Conservation (phyloP, 495 filamentous ascomycete species). For the Penicillium arizonense region DNA sequence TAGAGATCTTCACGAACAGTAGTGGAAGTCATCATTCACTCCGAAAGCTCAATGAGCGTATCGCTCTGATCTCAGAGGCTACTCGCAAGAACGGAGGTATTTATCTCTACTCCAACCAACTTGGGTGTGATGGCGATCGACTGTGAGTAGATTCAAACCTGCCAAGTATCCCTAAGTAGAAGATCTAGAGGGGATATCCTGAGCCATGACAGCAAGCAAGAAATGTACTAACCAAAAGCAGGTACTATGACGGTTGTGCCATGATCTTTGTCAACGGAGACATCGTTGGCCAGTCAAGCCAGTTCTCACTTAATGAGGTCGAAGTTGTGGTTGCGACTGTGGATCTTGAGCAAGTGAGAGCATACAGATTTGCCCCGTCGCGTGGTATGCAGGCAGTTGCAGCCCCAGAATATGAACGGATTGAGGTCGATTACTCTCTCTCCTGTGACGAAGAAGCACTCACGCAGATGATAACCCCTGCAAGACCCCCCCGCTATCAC, state of each 20-base stretch:
- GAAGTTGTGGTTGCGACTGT: slow-evolving; percentile 80
- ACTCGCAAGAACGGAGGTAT: slow-evolving; percentile 74
- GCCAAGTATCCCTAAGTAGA: too few relatives aligned
- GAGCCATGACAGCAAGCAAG: too few relatives aligned
- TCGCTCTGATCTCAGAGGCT: slow-evolving; percentile 73
- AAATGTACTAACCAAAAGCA: too few relatives aligned
- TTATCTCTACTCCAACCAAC: slow-evolving; percentile 73
- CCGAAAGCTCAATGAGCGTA: slow-evolving; percentile 70
- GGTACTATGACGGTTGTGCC: slow-evolving; percentile 69
- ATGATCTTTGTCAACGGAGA: slow-evolving; percentile 77
- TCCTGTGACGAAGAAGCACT: slow-evolving; percentile 27
- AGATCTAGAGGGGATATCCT: too few relatives aligned
- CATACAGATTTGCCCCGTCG: slow-evolving; percentile 33
- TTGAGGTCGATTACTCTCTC: slow-evolving; percentile 37
- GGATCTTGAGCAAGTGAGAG: slow-evolving; percentile 69
- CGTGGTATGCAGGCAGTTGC: slow-evolving; percentile 42
- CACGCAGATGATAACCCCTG: slow-evolving; percentile 36
- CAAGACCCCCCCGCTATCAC: slow-evolving; percentile 53
- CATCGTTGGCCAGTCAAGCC: slow-evolving; percentile 67
- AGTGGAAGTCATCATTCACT: slow-evolving; percentile 71
- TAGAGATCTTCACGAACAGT: slow-evolving; percentile 78
- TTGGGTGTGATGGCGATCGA: slow-evolving; percentile 71
- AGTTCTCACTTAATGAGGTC: slow-evolving; percentile 78
- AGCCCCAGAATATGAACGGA: slow-evolving; percentile 26
- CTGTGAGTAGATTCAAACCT: slow-evolving; percentile 12